Percentiles rank a stretch among this genome's conserved stretches.
Evolutionary conservation across 148 eudicot genomes (phyloP).

Genomic region (Fallopia convolvulus): DNA sequence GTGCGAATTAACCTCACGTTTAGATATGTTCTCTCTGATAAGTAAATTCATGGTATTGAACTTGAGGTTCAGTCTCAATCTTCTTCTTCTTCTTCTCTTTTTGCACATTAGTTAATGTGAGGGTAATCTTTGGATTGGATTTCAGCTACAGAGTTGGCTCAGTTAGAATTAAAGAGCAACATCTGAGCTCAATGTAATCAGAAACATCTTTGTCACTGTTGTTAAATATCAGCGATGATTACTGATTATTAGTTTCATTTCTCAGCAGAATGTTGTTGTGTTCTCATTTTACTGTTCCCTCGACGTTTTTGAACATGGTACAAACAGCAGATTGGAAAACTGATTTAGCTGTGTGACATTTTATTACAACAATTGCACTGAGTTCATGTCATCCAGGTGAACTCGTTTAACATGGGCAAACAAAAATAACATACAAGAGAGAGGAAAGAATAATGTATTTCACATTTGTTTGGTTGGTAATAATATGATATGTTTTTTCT

Average conservation of each 20-base stretch:
- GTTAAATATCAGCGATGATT: not conserved
- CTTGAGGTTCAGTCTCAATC: not conserved
- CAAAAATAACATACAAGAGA: too few species aligned
- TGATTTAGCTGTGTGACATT: too few species aligned
- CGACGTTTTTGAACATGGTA: too few species aligned
- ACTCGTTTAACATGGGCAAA: not conserved
- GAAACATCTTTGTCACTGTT: not conserved
- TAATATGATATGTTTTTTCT: too few species aligned
- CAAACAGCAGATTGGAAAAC: too few species aligned
- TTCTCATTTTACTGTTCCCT: not conserved
- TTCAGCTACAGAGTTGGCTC: not conserved
- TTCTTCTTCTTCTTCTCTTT: not conserved
- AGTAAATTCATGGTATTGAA: slow-evolving; percentile 9
- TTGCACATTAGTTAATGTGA: not conserved
- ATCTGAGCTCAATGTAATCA: not conserved
- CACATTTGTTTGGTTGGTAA: not conserved
- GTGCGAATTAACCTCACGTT: slow-evolving; percentile 85
- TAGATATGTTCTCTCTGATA: slow-evolving; percentile 37
- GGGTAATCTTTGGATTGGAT: not conserved
- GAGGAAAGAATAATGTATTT: not conserved
- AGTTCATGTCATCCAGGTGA: too few species aligned
- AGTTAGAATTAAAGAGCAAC: not conserved
- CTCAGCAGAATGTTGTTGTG: not conserved
- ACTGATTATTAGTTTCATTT: not conserved
- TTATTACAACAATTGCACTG: too few species aligned